phyloP scores from a whole-genome alignment of 306 rosid genomes.

The Castanea mollissima region DNA sequence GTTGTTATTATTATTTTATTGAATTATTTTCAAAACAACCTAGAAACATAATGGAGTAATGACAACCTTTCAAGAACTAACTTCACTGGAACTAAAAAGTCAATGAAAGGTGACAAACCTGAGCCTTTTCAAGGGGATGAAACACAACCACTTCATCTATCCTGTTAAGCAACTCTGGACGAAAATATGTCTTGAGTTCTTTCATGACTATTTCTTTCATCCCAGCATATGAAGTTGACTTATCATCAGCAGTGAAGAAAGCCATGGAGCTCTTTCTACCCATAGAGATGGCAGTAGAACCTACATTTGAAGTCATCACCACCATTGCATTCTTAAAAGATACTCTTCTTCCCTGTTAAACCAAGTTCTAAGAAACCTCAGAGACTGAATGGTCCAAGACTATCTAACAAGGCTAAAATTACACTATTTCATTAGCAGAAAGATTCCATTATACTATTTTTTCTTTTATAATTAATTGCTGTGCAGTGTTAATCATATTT shows the following conservation, averaged over 20 bases:
- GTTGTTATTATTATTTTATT: neutral
- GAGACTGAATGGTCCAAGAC: conserved; percentile 9
- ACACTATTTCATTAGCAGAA: neutral
- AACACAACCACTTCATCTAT: conserved; percentile 90
- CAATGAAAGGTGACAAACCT: conserved; percentile 52
- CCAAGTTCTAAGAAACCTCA: conserved; percentile 26
- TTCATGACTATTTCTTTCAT: conserved; percentile 72
- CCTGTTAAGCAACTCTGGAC: conserved; percentile 91
- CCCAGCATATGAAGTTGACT: conserved; percentile 57
- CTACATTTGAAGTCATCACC: conserved; percentile 95
- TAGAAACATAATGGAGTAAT: neutral
- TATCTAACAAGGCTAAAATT: neutral
- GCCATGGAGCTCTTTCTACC: conserved; percentile 62
- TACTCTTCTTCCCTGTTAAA: conserved; percentile 73
- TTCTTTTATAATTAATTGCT: neutral
- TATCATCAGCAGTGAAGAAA: conserved; percentile 62
- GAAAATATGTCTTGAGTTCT: conserved; percentile 83
- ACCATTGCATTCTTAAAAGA: conserved; percentile 83
- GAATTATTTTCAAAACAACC: neutral
- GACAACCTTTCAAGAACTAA: conserved; percentile 1
- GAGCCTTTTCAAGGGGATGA: conserved; percentile 72
- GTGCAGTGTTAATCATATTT: neutral
- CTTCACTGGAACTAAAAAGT: neutral
- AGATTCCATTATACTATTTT: neutral
- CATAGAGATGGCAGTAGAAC: conserved; percentile 82